Evolutionary conservation across 1,139 yeast genomes (phyloP).

Genomic region (Pneumocystis canis): DNA sequence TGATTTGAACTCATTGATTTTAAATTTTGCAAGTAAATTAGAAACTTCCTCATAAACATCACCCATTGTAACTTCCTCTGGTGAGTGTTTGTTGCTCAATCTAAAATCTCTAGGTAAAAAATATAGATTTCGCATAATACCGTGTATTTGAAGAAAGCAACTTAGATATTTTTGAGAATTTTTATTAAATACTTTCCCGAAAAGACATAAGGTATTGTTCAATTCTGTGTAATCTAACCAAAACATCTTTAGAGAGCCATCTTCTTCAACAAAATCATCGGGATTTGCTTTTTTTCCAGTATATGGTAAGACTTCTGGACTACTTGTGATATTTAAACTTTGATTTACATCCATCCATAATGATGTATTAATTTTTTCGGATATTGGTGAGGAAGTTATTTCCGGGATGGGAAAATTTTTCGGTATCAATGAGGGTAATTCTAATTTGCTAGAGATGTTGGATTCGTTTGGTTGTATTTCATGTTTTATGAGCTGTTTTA

Average conservation of each 20-base stretch:
- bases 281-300: conserved; percentile 9
- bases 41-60: conserved; percentile 71
- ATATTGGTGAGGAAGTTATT: conserved; percentile 15
- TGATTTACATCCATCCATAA: conserved; percentile 10
- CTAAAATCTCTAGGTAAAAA: conserved; percentile 52
- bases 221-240: conserved; percentile 87
- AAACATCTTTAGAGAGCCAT: conserved; percentile 50
- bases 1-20: conserved; percentile 48
- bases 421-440: neutral
- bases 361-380: conserved; percentile 11
- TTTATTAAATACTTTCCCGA: conserved; percentile 60
- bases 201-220: conserved; percentile 53
- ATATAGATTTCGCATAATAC: conserved; percentile 55
- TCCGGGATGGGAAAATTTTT: neutral
- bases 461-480: conserved; percentile 4
- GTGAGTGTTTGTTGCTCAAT: conserved; percentile 15
- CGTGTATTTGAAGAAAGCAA: conserved; percentile 63
- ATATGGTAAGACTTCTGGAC: conserved; percentile 4
- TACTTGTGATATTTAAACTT: neutral
- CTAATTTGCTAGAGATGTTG: conserved; percentile 7
- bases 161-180: conserved; percentile 37
- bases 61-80: conserved; percentile 34
- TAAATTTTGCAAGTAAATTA: conserved; percentile 48
- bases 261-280: conserved; percentile 21
- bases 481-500: conserved; percentile 14